Evolutionary conservation across 441 rosid genomes (phyloP), one percentile per base, ranked within the genome.

Genomic region (Erodium moschatum): DNA sequence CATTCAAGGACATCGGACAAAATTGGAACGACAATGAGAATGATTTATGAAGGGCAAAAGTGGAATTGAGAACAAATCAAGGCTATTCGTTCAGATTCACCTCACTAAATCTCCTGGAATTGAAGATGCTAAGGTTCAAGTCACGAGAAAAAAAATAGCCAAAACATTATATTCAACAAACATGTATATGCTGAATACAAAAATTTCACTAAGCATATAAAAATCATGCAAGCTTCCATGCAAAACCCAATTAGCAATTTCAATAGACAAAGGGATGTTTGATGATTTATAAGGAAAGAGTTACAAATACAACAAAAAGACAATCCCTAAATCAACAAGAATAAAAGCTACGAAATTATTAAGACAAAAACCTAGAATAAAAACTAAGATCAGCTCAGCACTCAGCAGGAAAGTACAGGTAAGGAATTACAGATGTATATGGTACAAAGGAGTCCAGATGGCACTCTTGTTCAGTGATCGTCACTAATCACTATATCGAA

Each of bases 371-470:
- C 38, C 38, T 33, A 33, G 4, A 3, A 33, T 33, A 33, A 62
- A 29, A 29, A 67, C 33, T 48, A 52, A 54, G 61, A 7, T 54
- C 61, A 54, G 61, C 61, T 33, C 70, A 70, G 67, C 70, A 33
- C 1, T 71, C 79, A 74, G 81, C 75, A 64, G 67, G 63, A 50
- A 63, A 42, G 58, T 58, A 58, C 63, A 50, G 7, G 61, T 54
- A 71, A 33, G 18, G 38, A 67, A 76, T 71, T 64, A 67, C 78
- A 74, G 75, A 46, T 67, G 71, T 81, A 67, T 78, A 81, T 83
- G 77, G 78, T 85, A 81, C 86, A 85, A 68, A 75, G 48, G 13
- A 42, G 48, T 67, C 66, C 71, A 72, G 64, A 73, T 24, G 72
- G 69, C 68, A 42, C 12, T 66, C 69, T 70, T 73, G 9, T 66